These are phyloP conservation scores for Colletotrichum melonis DNA, from an alignment of 2,329 filamentous ascomycete genomes.

Conservation along the genomic window DNA sequence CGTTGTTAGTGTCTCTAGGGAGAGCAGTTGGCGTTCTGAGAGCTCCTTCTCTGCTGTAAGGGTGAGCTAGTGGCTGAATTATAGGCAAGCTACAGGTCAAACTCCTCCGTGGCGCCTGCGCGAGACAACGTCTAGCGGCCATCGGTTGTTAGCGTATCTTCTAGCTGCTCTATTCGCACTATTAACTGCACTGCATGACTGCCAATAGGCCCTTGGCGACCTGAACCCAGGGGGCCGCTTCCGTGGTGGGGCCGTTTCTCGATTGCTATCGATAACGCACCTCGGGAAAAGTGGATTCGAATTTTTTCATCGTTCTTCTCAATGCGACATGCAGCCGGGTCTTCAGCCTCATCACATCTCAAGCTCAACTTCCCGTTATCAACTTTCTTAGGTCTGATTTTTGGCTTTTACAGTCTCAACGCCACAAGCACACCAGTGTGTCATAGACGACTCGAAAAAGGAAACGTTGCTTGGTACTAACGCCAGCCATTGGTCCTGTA, in stretches of 20 bases:
- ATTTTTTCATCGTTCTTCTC: constrained; percentile 30
- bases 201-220: not conserved
- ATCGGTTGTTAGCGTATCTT: not conserved
- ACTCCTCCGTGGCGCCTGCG: not conserved
- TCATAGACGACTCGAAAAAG: not conserved
- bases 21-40: not conserved
- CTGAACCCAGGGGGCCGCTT: not conserved
- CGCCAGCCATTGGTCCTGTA: not conserved
- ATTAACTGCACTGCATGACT: not conserved
- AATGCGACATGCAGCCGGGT: not conserved
- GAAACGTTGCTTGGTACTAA: not conserved
- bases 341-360: constrained; percentile 10
- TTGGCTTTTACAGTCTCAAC: constrained; percentile 12
- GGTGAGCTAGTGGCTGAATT: not conserved
- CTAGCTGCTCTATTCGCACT: not conserved
- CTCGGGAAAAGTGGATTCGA: constrained; percentile 7
- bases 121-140: not conserved
- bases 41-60: constrained; percentile 9
- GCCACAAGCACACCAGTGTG: constrained; percentile 6
- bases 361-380: not conserved
- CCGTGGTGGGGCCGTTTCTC: not conserved
- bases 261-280: constrained; percentile 28
- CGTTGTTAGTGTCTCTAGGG: constrained; percentile 14
- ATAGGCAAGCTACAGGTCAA: not conserved
- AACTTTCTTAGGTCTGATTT: not conserved